Conservation (phyloP, 352 stramenopile genomes). For the Thraustotheca clavata region DNA sequence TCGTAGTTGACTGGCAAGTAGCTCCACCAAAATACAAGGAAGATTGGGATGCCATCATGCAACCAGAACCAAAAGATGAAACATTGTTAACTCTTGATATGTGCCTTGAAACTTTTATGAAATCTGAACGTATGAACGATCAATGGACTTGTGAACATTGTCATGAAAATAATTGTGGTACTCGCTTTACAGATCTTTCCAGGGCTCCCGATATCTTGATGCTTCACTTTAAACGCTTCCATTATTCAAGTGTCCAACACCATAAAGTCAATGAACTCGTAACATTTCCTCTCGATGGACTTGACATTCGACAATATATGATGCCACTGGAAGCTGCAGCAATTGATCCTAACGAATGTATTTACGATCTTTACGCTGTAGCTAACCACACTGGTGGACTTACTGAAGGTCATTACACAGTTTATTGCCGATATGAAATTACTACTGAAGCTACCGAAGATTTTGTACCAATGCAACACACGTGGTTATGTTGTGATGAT, state of each 20-base stretch:
- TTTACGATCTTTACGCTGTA: constrained; percentile 96
- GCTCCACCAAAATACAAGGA: constrained; percentile 1
- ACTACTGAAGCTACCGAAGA: constrained; percentile 50
- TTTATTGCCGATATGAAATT: constrained; percentile 63
- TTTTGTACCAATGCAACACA: constrained; percentile 40
- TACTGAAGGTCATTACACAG: constrained; percentile 93
- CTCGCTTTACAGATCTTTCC: constrained; percentile 57
- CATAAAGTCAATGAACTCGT: constrained; percentile 76
- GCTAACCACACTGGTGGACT: constrained; percentile 96
- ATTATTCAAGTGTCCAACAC: constrained; percentile 79
- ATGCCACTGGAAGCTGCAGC: constrained; percentile 23
- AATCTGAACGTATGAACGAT: constrained; percentile 58
- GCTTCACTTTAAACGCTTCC: constrained; percentile 85
- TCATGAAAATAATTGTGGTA: constrained; percentile 45
- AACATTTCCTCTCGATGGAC: constrained; percentile 65
- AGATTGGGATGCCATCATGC: constrained; percentile 28
- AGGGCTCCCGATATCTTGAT: constrained; percentile 73
- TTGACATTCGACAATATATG: constrained; percentile 77
- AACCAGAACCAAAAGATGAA: constrained; percentile 19
- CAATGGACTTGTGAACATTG: constrained; percentile 74
- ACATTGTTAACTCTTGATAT: constrained; percentile 37
- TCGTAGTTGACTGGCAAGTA: constrained; percentile 61
- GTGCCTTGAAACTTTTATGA: constrained; percentile 68
- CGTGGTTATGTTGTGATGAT: constrained; percentile 82
- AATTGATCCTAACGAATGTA: constrained; percentile 13